Evolutionary conservation across 2,329 filamentous ascomycete species (phyloP).

Genomic region (Diaporthe sp.): DNA sequence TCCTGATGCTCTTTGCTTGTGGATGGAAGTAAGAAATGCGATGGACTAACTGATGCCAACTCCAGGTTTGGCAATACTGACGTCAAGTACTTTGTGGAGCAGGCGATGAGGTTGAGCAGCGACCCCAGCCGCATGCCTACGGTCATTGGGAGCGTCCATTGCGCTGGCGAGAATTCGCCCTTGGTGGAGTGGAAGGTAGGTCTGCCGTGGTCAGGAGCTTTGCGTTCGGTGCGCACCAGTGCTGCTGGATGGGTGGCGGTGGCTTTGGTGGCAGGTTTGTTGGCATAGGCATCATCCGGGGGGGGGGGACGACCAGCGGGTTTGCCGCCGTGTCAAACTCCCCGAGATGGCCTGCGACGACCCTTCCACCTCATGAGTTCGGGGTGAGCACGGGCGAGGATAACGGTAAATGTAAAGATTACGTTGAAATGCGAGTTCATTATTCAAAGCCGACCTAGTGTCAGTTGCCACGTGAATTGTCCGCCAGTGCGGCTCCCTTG

Average conservation of each 20-base stretch:
- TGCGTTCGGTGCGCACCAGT: neutral
- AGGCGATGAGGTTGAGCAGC: neutral
- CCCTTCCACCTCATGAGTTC: too few species aligned
- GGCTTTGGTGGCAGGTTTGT: neutral
- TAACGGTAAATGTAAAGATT: neutral
- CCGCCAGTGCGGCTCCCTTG: slow-evolving; percentile 10
- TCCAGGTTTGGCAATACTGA: neutral
- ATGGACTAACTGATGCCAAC: neutral
- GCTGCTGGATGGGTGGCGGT: neutral
- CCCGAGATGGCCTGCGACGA: neutral
- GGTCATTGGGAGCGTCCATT: neutral
- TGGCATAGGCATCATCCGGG: neutral
- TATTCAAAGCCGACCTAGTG: neutral
- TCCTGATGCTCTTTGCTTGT: neutral
- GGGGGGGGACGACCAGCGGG: neutral
- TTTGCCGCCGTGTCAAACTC: neutral
- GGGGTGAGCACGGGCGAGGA: neutral
- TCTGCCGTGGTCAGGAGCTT: neutral
- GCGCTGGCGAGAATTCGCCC: neutral
- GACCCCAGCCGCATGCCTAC: neutral
- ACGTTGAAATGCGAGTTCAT: neutral
- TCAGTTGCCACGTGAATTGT: neutral
- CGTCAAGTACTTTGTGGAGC: neutral
- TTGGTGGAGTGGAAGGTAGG: slow-evolving; percentile 2
- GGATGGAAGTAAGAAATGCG: neutral